Evolutionary conservation across 1,139 yeast genomes (phyloP), one percentile per base, ranked within the genome.

Genomic region (Suhomyces choctaworum): DNA sequence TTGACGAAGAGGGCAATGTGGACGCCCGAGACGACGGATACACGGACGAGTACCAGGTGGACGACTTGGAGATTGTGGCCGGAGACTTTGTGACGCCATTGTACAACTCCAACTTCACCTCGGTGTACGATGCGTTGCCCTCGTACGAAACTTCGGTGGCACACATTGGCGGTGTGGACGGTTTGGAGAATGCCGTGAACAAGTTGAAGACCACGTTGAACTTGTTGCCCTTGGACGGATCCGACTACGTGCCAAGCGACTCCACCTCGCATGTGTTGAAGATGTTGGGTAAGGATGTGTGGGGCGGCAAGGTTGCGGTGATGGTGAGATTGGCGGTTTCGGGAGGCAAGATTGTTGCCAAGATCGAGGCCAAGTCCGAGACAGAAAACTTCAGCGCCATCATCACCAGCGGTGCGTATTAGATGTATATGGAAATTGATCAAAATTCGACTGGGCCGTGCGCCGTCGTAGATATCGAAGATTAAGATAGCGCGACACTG

Each of bases 31-130:
- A 87, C 38, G 95, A 85, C 51, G 97, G 96, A 3, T 88, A 83
- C 76, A 83, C 86, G 41, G 98, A 92, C 60, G 96, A 89, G 62
- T 92, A 90, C 63, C 94, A 84, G 57, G 77, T 92, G 47, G 97
- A 90, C 58, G 84, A 84, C 44, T 70, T 90, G 56, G 82, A 78
- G 41, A 58, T 92, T 36, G 67, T 66, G 25, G 84, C 94, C 10
- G 96, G 96, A 31, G 97, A 89, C 59, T 92, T 82, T 62, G 72
- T 89, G 38, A 63, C 66, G 37, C 95, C 96, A 35, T 72, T 88
- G 21, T 89, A 80, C 58, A 78, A 84, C 45, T 87, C 94, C 36
- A 79, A 81, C 63, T 90, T 90, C 58, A 77, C 84, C 6, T 70
- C 77, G 34, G 66, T 78, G 24, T 90, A 84, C 71, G 96, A 87